phyloP scores from a whole-genome alignment of 805 yeast species.

The Wickerhamomyces bovis region DNA sequence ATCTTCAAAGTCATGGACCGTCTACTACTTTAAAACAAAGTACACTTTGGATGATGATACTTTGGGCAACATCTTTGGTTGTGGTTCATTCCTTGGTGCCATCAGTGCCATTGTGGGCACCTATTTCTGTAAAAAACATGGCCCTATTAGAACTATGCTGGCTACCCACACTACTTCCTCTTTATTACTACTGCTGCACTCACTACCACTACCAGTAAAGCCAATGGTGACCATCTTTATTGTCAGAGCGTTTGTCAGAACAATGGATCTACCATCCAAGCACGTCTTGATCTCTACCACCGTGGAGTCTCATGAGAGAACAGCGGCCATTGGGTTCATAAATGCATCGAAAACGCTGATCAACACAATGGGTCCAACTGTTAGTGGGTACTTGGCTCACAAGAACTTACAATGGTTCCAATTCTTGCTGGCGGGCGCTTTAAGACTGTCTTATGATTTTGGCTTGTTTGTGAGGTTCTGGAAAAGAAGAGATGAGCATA shows the following conservation, averaged over 20 bases:
- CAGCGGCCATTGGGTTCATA: constrained; percentile 39
- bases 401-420: constrained; percentile 34
- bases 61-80: constrained; percentile 36
- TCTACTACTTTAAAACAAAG: constrained; percentile 34
- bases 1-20: constrained; percentile 41
- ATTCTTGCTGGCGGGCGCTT: constrained; percentile 35
- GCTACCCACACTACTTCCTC: constrained; percentile 40
- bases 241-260: constrained; percentile 34
- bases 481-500: constrained; percentile 6
- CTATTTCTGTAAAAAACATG: constrained; percentile 35
- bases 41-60: constrained; percentile 30
- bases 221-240: constrained; percentile 27
- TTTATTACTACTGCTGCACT: constrained; percentile 31
- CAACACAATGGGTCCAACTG: constrained; percentile 36
- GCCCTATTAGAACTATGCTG: constrained; percentile 41
- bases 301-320: constrained; percentile 34
- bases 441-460: constrained; percentile 36
- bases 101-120: constrained; percentile 37
- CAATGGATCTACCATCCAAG: constrained; percentile 45
- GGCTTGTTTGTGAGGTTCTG: constrained; percentile 31
- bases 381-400: constrained; percentile 35
- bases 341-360: constrained; percentile 39
- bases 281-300: constrained; percentile 40
- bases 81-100: constrained; percentile 33
- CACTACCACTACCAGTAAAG: constrained; percentile 30